phyloP scores from a whole-genome alignment of 768 basidiomycete species.

The Scleroderma citrinum region DNA sequence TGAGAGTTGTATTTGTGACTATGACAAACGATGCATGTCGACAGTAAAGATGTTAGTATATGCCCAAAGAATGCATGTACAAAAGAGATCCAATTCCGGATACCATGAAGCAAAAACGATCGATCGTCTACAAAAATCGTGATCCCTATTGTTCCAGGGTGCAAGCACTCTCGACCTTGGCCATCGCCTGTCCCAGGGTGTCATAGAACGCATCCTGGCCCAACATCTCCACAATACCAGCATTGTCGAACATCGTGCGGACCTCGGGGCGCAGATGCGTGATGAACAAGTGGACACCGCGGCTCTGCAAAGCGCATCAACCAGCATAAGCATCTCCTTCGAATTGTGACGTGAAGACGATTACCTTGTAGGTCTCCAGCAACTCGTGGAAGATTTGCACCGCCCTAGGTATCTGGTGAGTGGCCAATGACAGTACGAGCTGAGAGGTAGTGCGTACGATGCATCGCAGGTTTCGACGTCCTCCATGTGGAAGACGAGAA shows the following conservation, averaged over 20 bases:
- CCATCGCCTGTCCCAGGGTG: conserved; percentile 39
- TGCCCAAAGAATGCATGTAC: no score
- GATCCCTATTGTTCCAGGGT: background rate
- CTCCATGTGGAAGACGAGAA: conserved; percentile 87
- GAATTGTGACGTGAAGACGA: background rate
- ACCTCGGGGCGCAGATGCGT: conserved; percentile 38
- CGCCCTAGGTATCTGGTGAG: conserved; percentile 42
- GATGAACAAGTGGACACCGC: conserved; percentile 40
- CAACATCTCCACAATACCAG: conserved; percentile 38
- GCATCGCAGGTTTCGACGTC: conserved; percentile 91
- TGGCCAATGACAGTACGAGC: no score
- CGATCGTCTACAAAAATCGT: background rate
- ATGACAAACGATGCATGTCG: no score
- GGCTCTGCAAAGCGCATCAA: conserved; percentile 24
- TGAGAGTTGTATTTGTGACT: no score
- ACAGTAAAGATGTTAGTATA: no score
- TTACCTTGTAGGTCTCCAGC: conserved; percentile 70
- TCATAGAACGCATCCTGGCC: conserved; percentile 41
- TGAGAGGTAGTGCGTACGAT: conserved; percentile 61
- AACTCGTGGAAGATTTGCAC: conserved; percentile 80
- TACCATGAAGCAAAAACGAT: background rate
- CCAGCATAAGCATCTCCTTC: background rate
- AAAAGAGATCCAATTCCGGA: no score
- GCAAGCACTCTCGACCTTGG: conserved; percentile 26
- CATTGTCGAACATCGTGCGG: conserved; percentile 35